Percentiles rank a stretch among this genome's conserved stretches.
Conservation (phyloP, 495 filamentous ascomycete species). For the Cenococcum geophilum region DNA sequence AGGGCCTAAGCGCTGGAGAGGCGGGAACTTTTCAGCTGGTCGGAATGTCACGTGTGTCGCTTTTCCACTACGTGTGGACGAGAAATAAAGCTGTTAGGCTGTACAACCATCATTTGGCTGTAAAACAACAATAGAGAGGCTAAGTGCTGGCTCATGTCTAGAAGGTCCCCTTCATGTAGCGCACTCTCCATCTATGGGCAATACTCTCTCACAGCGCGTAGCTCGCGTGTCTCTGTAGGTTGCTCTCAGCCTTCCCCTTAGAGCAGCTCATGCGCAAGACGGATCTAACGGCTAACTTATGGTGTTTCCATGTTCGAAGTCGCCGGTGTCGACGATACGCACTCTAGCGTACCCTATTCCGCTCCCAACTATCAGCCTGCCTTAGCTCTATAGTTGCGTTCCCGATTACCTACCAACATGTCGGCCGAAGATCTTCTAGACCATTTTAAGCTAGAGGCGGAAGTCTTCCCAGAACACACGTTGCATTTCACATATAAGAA, state of each 20-base stretch:
- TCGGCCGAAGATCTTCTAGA: conserved; percentile 15
- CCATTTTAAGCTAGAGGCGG: conserved; percentile 19
- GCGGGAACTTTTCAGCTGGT: neutral
- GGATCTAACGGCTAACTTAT: neutral
- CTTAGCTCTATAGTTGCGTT: neutral
- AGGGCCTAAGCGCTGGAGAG: too few species aligned
- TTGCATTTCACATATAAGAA: conserved; percentile 13
- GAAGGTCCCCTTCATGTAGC: neutral
- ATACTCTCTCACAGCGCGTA: neutral
- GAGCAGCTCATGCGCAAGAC: neutral
- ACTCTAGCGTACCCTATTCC: neutral
- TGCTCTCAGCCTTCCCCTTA: neutral
- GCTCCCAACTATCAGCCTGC: neutral
- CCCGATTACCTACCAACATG: conserved; percentile 2
- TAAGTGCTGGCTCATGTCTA: neutral
- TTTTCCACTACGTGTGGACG: neutral
- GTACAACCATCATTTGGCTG: neutral
- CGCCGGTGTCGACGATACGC: neutral
- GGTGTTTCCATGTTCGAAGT: neutral
- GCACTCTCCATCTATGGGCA: neutral
- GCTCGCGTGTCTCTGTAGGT: neutral
- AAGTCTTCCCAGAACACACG: conserved; percentile 10
- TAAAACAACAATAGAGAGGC: too few species aligned
- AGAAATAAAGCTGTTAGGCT: too few species aligned
- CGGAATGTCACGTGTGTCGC: neutral